A percentile compares a stretch with the other conserved stretches of the same genome.
These are phyloP conservation scores for Xylaria intraflava DNA, from an alignment of 495 filamentous ascomycete species.

Conservation along the genomic window DNA sequence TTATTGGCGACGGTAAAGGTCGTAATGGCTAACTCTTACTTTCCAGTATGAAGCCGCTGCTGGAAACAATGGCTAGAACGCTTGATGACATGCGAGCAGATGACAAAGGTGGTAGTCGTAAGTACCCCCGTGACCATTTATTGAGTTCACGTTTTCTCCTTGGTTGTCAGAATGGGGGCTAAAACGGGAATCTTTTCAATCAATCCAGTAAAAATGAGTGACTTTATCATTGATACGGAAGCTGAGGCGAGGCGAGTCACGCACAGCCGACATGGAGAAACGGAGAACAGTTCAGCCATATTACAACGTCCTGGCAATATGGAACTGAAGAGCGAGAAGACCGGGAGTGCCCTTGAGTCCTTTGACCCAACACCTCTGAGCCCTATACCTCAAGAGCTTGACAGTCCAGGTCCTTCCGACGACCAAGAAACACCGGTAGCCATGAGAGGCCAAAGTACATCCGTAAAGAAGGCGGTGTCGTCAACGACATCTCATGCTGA, in stretches of 20 bases:
- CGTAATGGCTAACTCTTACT: neutral
- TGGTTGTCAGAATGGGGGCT: neutral
- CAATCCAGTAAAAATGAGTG: constrained; percentile 7
- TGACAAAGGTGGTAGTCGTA: constrained; percentile 6
- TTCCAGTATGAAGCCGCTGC: constrained; percentile 7
- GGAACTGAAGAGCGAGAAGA: neutral
- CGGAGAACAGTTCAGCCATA: neutral
- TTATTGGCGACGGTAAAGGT: neutral
- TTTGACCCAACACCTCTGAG: neutral
- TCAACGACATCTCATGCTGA: neutral
- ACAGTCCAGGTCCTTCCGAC: neutral
- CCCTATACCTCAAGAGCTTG: neutral
- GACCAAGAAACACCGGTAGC: neutral
- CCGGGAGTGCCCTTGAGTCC: neutral
- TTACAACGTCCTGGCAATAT: neutral
- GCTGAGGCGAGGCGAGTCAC: constrained; percentile 2
- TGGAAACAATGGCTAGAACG: constrained; percentile 19
- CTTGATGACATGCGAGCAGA: constrained; percentile 19
- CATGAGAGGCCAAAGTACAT: neutral
- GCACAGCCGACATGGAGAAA: neutral
- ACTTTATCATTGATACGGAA: constrained; percentile 10
- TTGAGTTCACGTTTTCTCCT: neutral
- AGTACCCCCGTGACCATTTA: neutral
- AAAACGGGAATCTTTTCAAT: neutral
- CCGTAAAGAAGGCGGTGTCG: neutral